phyloP scores from a whole-genome alignment of 2,329 filamentous ascomycete genomes.

The Zopfia rhizophila region DNA sequence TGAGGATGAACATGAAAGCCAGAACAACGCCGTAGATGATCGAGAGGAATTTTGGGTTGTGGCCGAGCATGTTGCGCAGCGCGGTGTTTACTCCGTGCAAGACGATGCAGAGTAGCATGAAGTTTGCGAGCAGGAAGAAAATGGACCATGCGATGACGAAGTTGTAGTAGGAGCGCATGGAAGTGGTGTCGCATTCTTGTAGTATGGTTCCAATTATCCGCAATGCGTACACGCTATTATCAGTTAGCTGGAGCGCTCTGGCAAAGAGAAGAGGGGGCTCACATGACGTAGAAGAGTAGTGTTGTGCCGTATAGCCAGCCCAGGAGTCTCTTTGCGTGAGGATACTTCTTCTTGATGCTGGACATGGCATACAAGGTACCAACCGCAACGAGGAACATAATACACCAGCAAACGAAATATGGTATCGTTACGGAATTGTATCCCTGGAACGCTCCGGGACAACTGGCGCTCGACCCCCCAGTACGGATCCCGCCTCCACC shows the following conservation, averaged over 20 bases:
- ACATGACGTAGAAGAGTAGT: slow-evolving; percentile 30
- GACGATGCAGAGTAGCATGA: slow-evolving; percentile 35
- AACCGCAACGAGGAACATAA: slow-evolving; percentile 30
- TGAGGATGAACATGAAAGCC: slow-evolving; percentile 33
- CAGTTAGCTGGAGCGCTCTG: slow-evolving; percentile 13
- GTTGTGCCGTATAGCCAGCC: slow-evolving; percentile 29
- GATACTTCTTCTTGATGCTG: slow-evolving; percentile 29
- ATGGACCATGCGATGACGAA: slow-evolving; percentile 21
- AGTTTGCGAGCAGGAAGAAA: slow-evolving; percentile 32
- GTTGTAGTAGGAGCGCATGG: slow-evolving; percentile 8
- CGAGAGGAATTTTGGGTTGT: slow-evolving; percentile 21
- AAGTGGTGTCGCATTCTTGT: slow-evolving; percentile 20
- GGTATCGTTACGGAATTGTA: background rate
- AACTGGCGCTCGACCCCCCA: slow-evolving; percentile 16
- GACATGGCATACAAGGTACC: slow-evolving; percentile 24
- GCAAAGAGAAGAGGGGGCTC: slow-evolving; percentile 13
- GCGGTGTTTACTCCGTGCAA: slow-evolving; percentile 36
- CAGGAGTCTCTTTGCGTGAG: slow-evolving; percentile 32
- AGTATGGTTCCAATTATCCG: slow-evolving; percentile 24
- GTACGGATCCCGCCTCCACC: slow-evolving; percentile 20
- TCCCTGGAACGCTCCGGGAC: slow-evolving; percentile 28
- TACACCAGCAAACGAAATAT: slow-evolving; percentile 20
- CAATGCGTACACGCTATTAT: slow-evolving; percentile 21
- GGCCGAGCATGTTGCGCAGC: slow-evolving; percentile 32
- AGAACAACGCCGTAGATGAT: slow-evolving; percentile 22